These are phyloP conservation scores for Echria macrotheca DNA, from an alignment of 495 filamentous ascomycete genomes.

Conservation along the genomic window DNA sequence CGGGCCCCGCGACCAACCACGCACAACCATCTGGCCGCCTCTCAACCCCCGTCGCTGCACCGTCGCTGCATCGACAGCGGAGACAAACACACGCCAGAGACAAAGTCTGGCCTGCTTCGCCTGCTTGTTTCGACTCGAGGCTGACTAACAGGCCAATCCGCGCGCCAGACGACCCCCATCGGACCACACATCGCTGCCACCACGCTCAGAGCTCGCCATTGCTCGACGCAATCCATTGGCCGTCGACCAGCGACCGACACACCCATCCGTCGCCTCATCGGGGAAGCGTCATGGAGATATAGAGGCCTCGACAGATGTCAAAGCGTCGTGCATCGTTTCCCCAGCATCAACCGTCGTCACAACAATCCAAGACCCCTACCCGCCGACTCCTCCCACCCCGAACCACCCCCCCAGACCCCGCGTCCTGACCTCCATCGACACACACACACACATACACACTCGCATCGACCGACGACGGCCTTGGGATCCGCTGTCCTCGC, in stretches of 20 bases:
- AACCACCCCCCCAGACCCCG: conserved; percentile 10
- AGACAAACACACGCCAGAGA: neutral
- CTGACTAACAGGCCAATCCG: conserved; percentile 42
- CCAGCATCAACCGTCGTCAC: conserved; percentile 15
- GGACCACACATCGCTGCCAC: conserved; percentile 27
- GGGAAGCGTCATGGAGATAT: conserved; percentile 31
- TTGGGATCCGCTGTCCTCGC: no score
- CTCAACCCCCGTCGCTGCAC: conserved; percentile 18
- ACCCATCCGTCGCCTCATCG: conserved; percentile 39
- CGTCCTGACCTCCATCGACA: conserved; percentile 4
- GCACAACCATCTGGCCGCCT: conserved; percentile 28
- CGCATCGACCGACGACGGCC: no score
- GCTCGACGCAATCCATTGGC: conserved; percentile 38
- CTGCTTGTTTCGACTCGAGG: conserved; percentile 24
- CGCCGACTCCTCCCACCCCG: conserved; percentile 10
- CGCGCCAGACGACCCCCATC: conserved; percentile 28
- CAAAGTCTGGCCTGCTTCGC: neutral
- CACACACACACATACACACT: no score
- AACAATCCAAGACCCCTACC: conserved; percentile 7
- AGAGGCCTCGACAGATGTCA: conserved; percentile 22
- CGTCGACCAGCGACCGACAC: conserved; percentile 25
- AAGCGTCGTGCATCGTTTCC: conserved; percentile 17
- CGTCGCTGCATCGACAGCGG: conserved; percentile 10
- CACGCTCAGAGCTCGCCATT: conserved; percentile 29
- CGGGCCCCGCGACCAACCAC: conserved; percentile 25